Conservation (phyloP, 2,329 filamentous ascomycete genomes). For the Alternaria infectoria region DNA sequence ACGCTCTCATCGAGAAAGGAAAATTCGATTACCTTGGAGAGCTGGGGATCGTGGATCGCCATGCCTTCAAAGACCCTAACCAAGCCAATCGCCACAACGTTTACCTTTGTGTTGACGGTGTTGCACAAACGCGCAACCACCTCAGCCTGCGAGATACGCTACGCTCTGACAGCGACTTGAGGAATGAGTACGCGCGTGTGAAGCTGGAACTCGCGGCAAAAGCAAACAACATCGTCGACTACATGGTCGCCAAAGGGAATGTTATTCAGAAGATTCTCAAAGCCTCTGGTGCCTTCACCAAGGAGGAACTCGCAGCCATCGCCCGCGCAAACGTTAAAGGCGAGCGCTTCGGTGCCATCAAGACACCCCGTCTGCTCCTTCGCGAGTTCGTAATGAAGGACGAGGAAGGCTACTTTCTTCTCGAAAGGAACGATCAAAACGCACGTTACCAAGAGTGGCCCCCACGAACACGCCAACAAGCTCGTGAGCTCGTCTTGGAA, state of each 20-base stretch:
- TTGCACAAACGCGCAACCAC: constrained; percentile 47
- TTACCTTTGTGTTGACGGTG: constrained; percentile 47
- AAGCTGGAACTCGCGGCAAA: constrained; percentile 30
- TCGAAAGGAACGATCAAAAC: constrained; percentile 34
- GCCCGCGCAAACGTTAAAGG: constrained; percentile 21
- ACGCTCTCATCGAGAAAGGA: constrained; percentile 37
- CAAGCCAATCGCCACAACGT: constrained; percentile 40
- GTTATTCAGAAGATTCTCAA: constrained; percentile 31
- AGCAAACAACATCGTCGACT: constrained; percentile 27
- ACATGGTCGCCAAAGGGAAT: constrained; percentile 25
- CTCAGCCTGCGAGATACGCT: constrained; percentile 47
- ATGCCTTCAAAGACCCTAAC: constrained; percentile 42
- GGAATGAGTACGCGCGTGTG: constrained; percentile 36
- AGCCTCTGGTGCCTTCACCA: constrained; percentile 15
- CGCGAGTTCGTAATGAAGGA: constrained; percentile 37
- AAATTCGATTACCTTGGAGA: constrained; percentile 48
- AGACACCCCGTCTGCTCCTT: constrained; percentile 32
- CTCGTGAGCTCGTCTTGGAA: constrained; percentile 22
- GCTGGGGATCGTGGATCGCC: constrained; percentile 44
- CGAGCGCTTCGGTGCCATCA: constrained; percentile 20
- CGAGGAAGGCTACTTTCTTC: constrained; percentile 23
- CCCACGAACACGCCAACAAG: constrained; percentile 30
- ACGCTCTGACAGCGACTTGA: constrained; percentile 33
- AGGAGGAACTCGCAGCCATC: constrained; percentile 29
- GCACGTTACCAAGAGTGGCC: constrained; percentile 37